Percentiles rank a stretch among this genome's conserved stretches.
These are phyloP conservation scores for Pythium brachiatum DNA, from an alignment of 352 stramenopile genomes.

Conservation along the genomic window DNA sequence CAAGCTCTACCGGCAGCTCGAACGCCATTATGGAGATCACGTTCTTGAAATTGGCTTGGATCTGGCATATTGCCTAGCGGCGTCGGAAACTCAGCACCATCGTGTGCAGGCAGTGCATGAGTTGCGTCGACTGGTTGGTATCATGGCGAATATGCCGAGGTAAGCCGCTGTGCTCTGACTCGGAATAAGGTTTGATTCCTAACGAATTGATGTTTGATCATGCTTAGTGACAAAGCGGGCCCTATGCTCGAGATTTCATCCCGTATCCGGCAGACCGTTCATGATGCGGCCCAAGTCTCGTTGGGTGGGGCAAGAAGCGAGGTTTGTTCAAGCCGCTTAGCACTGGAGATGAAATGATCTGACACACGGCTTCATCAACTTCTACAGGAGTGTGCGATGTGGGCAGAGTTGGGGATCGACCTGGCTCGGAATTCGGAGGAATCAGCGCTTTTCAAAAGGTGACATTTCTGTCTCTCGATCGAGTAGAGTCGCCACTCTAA, in stretches of 20 bases:
- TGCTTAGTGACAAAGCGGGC: neutral
- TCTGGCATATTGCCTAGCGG: slow-evolving; percentile 54
- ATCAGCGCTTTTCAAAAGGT: slow-evolving; percentile 56
- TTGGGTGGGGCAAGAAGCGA: slow-evolving; percentile 2
- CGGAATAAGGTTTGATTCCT: neutral
- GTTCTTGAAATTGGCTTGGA: slow-evolving; percentile 60
- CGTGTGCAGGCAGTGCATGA: slow-evolving; percentile 38
- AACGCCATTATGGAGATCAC: slow-evolving; percentile 57
- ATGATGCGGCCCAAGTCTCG: slow-evolving; percentile 19
- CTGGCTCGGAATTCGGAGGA: slow-evolving; percentile 30
- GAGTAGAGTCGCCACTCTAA: neutral
- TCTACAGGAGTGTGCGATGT: slow-evolving; percentile 16
- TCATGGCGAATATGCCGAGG: slow-evolving; percentile 25
- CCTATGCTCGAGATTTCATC: neutral
- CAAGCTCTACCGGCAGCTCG: slow-evolving; percentile 57
- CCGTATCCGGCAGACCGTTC: neutral
- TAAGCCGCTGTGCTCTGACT: neutral
- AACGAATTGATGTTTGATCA: no score
- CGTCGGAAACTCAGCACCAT: slow-evolving; percentile 28
- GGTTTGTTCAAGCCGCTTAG: neutral
- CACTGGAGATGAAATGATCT: neutral
- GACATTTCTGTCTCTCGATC: neutral
- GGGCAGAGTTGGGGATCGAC: slow-evolving; percentile 22
- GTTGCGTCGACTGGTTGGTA: slow-evolving; percentile 33
- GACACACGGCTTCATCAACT: no score